These are phyloP conservation scores for Eimeria praecox DNA, from an alignment of 169 alveolate genomes.

Conservation along the genomic window DNA sequence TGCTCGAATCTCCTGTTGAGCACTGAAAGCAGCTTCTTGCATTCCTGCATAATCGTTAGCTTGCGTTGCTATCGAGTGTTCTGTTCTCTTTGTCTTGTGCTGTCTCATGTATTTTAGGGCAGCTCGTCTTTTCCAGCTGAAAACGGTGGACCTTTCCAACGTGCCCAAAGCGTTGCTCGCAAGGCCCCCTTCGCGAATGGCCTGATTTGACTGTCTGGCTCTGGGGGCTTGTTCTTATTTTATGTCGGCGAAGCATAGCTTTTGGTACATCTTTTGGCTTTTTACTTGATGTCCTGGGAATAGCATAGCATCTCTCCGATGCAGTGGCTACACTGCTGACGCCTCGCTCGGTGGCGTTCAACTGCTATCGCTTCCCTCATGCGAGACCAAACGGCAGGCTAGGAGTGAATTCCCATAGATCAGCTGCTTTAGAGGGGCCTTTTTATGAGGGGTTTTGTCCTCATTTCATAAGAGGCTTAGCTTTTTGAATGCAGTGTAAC, in stretches of 20 bases:
- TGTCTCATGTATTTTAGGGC: constrained; percentile 49
- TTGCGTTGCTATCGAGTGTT: neutral
- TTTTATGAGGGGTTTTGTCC: neutral
- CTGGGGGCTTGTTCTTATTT: neutral
- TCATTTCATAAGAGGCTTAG: neutral
- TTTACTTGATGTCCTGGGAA: neutral
- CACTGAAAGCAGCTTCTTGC: neutral
- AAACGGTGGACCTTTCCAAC: constrained; percentile 62
- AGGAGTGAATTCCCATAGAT: neutral
- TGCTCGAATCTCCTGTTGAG: neutral
- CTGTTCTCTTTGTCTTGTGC: neutral
- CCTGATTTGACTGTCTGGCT: neutral
- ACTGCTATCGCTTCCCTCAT: neutral
- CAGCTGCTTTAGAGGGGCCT: neutral
- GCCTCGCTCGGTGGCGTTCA: neutral
- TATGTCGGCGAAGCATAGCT: neutral
- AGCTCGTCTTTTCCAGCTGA: constrained; percentile 70
- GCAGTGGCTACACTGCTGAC: neutral
- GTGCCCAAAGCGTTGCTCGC: constrained; percentile 68
- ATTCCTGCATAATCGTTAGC: neutral
- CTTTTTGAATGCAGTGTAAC: neutral
- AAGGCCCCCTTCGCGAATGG: constrained; percentile 44
- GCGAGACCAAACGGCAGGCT: neutral
- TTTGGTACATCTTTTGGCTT: neutral
- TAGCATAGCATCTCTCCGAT: neutral